phyloP scores from a whole-genome alignment of 1,284 basidiomycete genomes.

The Austroboletus niveus region DNA sequence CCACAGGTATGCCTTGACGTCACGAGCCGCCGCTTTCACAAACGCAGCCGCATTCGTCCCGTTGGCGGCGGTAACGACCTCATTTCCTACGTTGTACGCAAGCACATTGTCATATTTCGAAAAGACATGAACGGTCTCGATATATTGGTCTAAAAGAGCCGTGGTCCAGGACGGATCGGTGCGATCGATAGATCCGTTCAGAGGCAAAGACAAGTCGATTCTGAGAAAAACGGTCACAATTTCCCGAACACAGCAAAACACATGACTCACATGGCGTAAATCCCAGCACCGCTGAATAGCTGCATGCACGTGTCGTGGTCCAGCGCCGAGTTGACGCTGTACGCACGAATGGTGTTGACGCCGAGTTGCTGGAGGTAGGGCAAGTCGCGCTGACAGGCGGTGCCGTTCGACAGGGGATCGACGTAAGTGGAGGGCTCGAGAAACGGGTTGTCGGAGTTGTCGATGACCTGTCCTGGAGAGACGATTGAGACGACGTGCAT shows the following conservation, averaged over 20 bases:
- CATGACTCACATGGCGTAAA: conserved; percentile 79
- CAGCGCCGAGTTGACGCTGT: conserved; percentile 78
- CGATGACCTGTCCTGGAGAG: conserved; percentile 45
- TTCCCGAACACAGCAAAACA: neutral
- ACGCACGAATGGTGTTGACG: conserved; percentile 80
- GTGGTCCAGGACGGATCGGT: conserved; percentile 77
- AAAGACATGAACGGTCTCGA: conserved; percentile 76
- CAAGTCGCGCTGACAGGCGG: conserved; percentile 76
- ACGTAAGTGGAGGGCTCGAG: conserved; percentile 74
- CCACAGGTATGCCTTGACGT: conserved; percentile 82
- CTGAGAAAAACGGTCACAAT: conserved; percentile 36
- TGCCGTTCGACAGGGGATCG: conserved; percentile 72
- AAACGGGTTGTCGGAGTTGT: conserved; percentile 63
- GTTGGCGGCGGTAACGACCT: conserved; percentile 65
- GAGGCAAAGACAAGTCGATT: conserved; percentile 80
- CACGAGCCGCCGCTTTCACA: conserved; percentile 89
- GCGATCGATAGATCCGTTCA: conserved; percentile 87
- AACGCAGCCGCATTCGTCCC: conserved; percentile 72
- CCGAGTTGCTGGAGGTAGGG: conserved; percentile 69
- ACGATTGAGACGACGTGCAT: neutral
- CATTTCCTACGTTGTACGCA: conserved; percentile 87
- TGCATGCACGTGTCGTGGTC: conserved; percentile 90
- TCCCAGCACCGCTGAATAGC: conserved; percentile 72
- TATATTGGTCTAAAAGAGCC: conserved; percentile 79
- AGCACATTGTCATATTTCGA: conserved; percentile 82